phyloP scores from a whole-genome alignment of 2,329 filamentous ascomycete genomes.

The Trichoderma afroharzianum region DNA sequence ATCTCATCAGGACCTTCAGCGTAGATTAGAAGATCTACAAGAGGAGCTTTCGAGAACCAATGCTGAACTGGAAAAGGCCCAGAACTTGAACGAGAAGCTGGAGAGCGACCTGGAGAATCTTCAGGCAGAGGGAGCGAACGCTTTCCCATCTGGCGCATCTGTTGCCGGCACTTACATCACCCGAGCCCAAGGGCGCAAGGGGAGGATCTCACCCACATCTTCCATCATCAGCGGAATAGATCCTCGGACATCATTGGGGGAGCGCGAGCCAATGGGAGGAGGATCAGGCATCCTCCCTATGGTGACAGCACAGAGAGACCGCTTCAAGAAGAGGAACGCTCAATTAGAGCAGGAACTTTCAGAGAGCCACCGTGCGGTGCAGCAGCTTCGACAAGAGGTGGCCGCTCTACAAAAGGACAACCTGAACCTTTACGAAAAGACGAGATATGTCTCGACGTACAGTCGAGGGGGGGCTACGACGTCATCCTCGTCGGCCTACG shows the following conservation, averaged over 20 bases:
- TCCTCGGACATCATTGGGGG: constrained; percentile 48
- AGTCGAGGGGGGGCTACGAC: constrained; percentile 63
- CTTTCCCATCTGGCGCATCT: constrained; percentile 84
- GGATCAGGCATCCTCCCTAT: constrained; percentile 91
- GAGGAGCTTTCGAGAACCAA: constrained; percentile 81
- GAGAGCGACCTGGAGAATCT: constrained; percentile 88
- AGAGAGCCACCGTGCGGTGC: constrained; percentile 76
- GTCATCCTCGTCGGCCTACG: constrained; percentile 63
- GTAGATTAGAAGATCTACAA: constrained; percentile 72
- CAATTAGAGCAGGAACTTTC: constrained; percentile 89
- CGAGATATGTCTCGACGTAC: constrained; percentile 91
- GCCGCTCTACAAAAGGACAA: constrained; percentile 94
- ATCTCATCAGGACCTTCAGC: constrained; percentile 88
- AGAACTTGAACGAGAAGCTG: constrained; percentile 79
- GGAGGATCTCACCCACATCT: constrained; percentile 81
- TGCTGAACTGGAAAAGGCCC: constrained; percentile 79
- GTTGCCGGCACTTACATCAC: constrained; percentile 87
- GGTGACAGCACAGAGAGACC: constrained; percentile 95
- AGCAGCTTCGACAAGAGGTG: constrained; percentile 84
- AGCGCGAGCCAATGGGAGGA: constrained; percentile 63
- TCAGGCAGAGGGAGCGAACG: constrained; percentile 79
- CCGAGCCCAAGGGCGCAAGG: constrained; percentile 59
- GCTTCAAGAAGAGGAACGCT: constrained; percentile 93
- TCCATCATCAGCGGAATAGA: constrained; percentile 99
- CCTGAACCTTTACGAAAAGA: constrained; percentile 94